These are phyloP conservation scores for Sisymbrium irio DNA, from an alignment of 345 rosid species.

Conservation along the genomic window DNA sequence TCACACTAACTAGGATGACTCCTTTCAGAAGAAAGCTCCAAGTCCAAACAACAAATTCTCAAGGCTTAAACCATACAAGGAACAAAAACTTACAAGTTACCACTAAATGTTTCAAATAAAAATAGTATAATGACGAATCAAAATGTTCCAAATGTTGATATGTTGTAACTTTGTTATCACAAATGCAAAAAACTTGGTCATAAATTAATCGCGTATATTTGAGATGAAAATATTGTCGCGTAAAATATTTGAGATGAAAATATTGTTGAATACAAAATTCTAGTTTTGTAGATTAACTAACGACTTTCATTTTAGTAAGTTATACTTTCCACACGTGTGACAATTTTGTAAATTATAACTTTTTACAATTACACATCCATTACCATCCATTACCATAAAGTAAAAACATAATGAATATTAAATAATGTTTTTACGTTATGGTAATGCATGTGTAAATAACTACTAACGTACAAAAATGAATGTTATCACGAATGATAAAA, in stretches of 20 bases:
- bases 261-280: neutral
- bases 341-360: neutral
- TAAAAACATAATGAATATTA: too few species aligned
- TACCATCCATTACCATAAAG: neutral
- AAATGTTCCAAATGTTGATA: too few species aligned
- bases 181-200: too few species aligned
- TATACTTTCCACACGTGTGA: neutral
- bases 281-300: neutral
- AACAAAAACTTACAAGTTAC: neutral
- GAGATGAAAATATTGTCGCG: too few species aligned
- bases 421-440: too few species aligned
- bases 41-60: neutral
- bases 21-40: constrained; percentile 2
- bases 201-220: too few species aligned
- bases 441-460: too few species aligned
- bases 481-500: neutral
- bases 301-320: neutral
- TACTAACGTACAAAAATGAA: neutral
- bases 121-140: neutral
- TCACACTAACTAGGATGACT: neutral
- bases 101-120: neutral
- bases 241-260: neutral
- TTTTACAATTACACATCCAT: neutral
- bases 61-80: constrained; percentile 9
- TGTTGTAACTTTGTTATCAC: too few species aligned